Evolutionary conservation across 805 yeast genomes (phyloP), one percentile per base, ranked within the genome.

Genomic region (Suhomyces prunicola): DNA sequence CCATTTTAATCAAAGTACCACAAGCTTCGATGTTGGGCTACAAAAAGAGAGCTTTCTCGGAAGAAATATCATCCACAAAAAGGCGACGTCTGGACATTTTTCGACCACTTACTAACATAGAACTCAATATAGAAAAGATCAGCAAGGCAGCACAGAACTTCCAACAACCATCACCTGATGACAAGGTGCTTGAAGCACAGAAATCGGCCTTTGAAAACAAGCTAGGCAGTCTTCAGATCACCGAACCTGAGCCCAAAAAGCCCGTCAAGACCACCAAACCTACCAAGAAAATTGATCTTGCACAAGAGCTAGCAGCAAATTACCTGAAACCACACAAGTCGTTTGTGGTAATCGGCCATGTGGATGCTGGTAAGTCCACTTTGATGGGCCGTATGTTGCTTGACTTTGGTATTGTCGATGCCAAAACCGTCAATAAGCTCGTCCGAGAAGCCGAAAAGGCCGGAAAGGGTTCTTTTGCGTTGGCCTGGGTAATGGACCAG

Each of bases 401-500:
- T 54, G 93, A 88, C 60, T 67, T 81, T 26, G 87, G 87, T 6
- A 83, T 84, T 2, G 84, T 88, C 5, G 87, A 85, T 60, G 78
- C 84, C 36, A 82, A 83, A 48, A 80, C 86, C 0, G 76, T 87
- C 10, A 82, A 84, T 60, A 86, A 83, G 59, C 72, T 83, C 50
- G 79, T 83, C 42, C 80, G 80, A 56, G 91, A 88, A 57, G 81
- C 89, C 31, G 85, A 82, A 39, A 78, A 76, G 46, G 74, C 78
- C 1, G 96, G 96, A 4, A 88, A 89, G 62, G 82, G 85, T 9
- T 87, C 93, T 5, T 88, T 88, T 70, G 89, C 93, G 4, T 73
- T 88, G 48, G 96, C 96, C 1, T 88, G 96, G 96, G 81, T 88
- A 39, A 76, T 89, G 83, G 96, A 88, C 66, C 92, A 87, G 64